Evolutionary conservation across 306 rosid genomes (phyloP).

Genomic region (Urtica urens): DNA sequence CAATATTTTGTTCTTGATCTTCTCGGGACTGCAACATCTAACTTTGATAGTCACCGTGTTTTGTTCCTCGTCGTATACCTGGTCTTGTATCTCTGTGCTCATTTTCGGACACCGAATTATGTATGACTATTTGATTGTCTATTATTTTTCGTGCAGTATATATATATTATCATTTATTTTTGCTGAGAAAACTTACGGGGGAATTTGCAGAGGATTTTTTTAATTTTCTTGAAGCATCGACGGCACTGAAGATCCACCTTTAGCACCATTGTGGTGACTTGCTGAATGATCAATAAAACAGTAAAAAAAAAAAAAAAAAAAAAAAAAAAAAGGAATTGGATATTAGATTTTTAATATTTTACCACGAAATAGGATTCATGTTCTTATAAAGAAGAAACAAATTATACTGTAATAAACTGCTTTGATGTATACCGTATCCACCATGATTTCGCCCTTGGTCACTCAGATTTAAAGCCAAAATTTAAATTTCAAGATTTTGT

Average conservation of each 20-base stretch:
- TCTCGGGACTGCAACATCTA: constrained; percentile 67
- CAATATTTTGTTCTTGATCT: constrained; percentile 46
- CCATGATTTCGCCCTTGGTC: too few relatives aligned
- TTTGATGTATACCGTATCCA: too few relatives aligned
- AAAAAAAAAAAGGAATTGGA: too few relatives aligned
- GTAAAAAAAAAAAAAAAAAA: neutral
- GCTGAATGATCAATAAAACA: constrained; percentile 2
- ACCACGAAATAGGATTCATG: too few relatives aligned
- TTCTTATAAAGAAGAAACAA: too few relatives aligned
- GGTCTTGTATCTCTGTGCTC: constrained; percentile 73
- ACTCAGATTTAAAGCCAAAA: too few relatives aligned
- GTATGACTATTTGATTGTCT: constrained; percentile 14
- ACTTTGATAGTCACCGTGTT: constrained; percentile 50
- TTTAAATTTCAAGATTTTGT: too few relatives aligned
- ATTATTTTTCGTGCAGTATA: too few relatives aligned
- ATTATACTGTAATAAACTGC: too few relatives aligned
- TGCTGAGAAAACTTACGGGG: constrained; percentile 92
- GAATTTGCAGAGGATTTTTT: constrained; percentile 49
- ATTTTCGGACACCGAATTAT: constrained; percentile 1
- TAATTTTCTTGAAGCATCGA: constrained; percentile 65
- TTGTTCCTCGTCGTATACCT: constrained; percentile 41
- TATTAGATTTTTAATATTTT: too few relatives aligned
- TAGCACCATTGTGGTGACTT: constrained; percentile 49
- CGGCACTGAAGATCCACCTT: constrained; percentile 61
- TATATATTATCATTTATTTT: too few relatives aligned